Evolutionary conservation across 2,329 filamentous ascomycete genomes (phyloP), one percentile per base, ranked within the genome.

Genomic region (Diplodia mutila): DNA sequence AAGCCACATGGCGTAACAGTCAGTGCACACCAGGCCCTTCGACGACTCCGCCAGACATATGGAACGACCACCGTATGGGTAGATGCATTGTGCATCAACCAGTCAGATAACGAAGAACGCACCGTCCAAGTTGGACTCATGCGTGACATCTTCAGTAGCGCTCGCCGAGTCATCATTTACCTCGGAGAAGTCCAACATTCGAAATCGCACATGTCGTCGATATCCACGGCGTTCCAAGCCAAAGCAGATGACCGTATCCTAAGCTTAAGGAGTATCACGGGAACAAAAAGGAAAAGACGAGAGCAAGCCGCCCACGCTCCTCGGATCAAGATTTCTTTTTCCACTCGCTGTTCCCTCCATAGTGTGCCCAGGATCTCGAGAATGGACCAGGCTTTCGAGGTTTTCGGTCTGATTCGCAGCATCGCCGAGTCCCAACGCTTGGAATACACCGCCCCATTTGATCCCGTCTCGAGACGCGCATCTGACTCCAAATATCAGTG

Each of bases 71-170:
- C 23, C 16, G 12, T 67, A 14, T 66, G 63, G 63, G 34, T 66
- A n/a, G 63, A 66, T 11, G 63, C 63, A 5, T 3, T 66, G 1
- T 66, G 63, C 32, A 57, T 66, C 49, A 66, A 66, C 23, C 52
- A 57, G 16, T 11, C 16, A 25, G 51, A 67, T 51, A 3, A 32
- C 12, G 16, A 63, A 29, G 65, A 67, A 25, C 61, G 46, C 29
- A 67, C 18, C 0, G 6, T 2, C 4, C 65, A 67, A 29, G 54
- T 67, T 3, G 29, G 11, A 4, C 6, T 59, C 18, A 67, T 67
- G 65, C 14, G 52, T 1, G 6, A 49, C 16, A 52, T 67, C 27
- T 61, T 32, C 29, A n/a, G 4, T 3, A 6, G 18, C 11, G 65
- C 65, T 37, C 23, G 42, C 7, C 46, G 29, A 48, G 65, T 67